Evolutionary conservation across 306 rosid genomes (phyloP).

Genomic region (Astragalus glycyphyllos): DNA sequence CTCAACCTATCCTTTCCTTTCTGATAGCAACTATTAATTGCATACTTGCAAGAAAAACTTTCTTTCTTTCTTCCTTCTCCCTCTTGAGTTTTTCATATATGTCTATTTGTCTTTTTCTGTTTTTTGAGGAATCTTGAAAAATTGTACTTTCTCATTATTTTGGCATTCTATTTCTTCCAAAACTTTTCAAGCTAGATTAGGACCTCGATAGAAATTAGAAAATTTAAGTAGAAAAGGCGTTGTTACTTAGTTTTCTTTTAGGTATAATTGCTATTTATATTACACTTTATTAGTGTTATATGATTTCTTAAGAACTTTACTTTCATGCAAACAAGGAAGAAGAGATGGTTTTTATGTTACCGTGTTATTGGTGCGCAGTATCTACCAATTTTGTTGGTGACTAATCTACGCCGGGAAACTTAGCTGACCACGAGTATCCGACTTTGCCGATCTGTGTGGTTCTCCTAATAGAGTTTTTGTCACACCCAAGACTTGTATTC

Average conservation of each 20-base stretch:
- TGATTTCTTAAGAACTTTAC: slow-evolving; percentile 20
- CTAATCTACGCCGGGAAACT: too few relatives aligned
- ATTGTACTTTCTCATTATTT: slow-evolving; percentile 13
- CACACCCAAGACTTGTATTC: too few relatives aligned
- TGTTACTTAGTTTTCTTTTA: slow-evolving; percentile 5
- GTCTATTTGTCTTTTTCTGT: slow-evolving; percentile 30
- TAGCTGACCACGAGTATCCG: too few relatives aligned
- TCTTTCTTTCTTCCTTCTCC: slow-evolving; percentile 10
- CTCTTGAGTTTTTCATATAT: slow-evolving; percentile 17
- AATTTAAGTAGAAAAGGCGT: slow-evolving; percentile 18
- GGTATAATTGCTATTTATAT: slow-evolving; percentile 20
- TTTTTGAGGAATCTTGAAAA: slow-evolving; percentile 13
- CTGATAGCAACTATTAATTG: slow-evolving; percentile 39
- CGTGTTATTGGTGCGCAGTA: too few relatives aligned
- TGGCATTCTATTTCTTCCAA: slow-evolving; percentile 18
- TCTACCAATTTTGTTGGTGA: too few relatives aligned
- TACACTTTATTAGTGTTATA: slow-evolving; percentile 1
- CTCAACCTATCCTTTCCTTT: slow-evolving; percentile 27
- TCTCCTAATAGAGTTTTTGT: too few relatives aligned
- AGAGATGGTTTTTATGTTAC: too few relatives aligned
- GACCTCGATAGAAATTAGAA: slow-evolving; percentile 33
- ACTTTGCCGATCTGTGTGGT: too few relatives aligned
- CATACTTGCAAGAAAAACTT: slow-evolving; percentile 41
- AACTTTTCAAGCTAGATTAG: slow-evolving; percentile 31
- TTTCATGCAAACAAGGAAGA: slow-evolving; percentile 25